Base-by-base conservation (phyloP, 2,329 filamentous ascomycete species). In the Fusarium miscanthi region DNA sequence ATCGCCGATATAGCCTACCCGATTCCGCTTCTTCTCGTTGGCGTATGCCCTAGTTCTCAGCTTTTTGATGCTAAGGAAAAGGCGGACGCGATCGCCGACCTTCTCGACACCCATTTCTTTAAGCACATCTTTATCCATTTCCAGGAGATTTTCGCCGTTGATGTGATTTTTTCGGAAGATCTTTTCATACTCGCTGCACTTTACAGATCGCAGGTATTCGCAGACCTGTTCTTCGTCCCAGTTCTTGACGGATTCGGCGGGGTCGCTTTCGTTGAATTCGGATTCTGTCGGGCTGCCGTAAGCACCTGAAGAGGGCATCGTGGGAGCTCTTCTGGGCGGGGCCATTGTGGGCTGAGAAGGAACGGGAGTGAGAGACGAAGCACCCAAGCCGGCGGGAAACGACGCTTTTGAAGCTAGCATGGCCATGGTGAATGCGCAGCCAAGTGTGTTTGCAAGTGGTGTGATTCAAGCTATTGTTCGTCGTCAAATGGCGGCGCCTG, bases 91-190 rank as follows among this genome's bases (percentile, higher is more conserved):
- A 82, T 99, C 96, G 72, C 96, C 96, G 73, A 99, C 93, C 83
- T 98, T 99, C 76, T 97, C 97, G 76, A 99, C 95, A 46, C 96
- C 96, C 90, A 99, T 97, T 82, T 99, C 96, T 82, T 97, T 97
- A 72, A 99, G 87, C 43, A 97, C 94, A 62, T 94, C 92, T 85
- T 97, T 97, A 82, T 99, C 96, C 87, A 98, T 95, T 83, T 99
- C 96, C 76, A 99, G 88, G 48, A 99, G 86, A 80, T 97, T 98
- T 84, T 98, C 94, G 78, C 96, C 96, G 80, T 96, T 99, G 85
- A 99, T 98, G 82, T 98, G 94, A 81, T 99, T 97, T 80, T 91
- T 91, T 83, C 93, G 84, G 83, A 98, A 98, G 31, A 97, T 83
- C 78, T 93, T 91, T 80, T 97, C 94, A 83, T 99, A 98, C 80